Percentiles rank a stretch among this genome's conserved stretches.
phyloP scores from a whole-genome alignment of 2,329 filamentous ascomycete species.

The Fragosphaeria purpurea region DNA sequence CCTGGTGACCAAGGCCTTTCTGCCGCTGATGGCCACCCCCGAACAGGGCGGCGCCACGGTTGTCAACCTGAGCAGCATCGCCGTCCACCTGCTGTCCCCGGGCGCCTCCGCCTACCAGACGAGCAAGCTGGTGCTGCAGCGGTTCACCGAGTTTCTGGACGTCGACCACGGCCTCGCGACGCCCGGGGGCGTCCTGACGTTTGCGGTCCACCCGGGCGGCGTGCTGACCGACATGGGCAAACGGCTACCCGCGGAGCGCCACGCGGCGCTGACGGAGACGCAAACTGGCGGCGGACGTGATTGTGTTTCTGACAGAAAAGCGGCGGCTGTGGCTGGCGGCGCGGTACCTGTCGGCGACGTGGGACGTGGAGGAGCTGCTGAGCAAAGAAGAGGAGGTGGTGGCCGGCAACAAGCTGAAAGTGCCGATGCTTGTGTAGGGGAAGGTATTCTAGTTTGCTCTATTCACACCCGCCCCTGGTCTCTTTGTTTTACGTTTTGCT shows the following conservation, averaged over 20 bases:
- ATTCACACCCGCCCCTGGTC: no score
- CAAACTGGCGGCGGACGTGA: conserved; percentile 14
- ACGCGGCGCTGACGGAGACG: conserved; percentile 12
- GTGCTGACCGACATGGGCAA: conserved; percentile 32
- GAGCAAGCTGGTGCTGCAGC: conserved; percentile 32
- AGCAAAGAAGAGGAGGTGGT: conserved; percentile 14
- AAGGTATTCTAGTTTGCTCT: no score
- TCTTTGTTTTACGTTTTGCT: no score
- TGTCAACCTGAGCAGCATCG: conserved; percentile 30
- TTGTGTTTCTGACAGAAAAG: conserved; percentile 16
- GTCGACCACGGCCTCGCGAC: conserved; percentile 31
- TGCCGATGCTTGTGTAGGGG: conserved; percentile 12
- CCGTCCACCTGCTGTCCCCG: conserved; percentile 22
- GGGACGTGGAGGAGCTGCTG: conserved; percentile 17
- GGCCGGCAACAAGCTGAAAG: conserved; percentile 12
- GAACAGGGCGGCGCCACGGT: conserved; percentile 21
- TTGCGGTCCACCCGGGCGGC: conserved; percentile 34
- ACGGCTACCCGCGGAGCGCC: conserved; percentile 21
- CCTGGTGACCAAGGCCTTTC: conserved; percentile 33
- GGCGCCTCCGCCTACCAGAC: conserved; percentile 35
- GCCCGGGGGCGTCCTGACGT: conserved; percentile 32
- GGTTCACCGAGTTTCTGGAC: conserved; percentile 33
- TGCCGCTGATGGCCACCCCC: conserved; percentile 32
- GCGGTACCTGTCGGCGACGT: conserved; percentile 14
- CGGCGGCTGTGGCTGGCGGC: conserved; percentile 15